Base-by-base conservation (phyloP, 495 filamentous ascomycete species). In the Barbatosphaeria neglecta region DNA sequence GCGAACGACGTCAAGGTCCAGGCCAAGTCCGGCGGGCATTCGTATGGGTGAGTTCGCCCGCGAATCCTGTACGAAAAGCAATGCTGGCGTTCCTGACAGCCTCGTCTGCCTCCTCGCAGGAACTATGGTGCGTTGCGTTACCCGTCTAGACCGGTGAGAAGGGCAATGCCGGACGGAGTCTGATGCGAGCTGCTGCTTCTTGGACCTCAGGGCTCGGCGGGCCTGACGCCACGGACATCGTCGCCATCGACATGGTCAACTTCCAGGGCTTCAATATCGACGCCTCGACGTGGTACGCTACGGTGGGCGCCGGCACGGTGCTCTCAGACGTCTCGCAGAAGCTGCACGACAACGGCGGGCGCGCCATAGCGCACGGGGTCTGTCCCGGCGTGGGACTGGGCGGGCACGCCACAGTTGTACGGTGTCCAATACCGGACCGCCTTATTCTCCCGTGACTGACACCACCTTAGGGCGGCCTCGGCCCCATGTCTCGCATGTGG, bases 11-110 rank as follows among this genome's bases (percentile, higher is more conserved):
- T 78, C 46, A 76, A 78, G 43, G 78, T 86, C 18, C 80, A 82
- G 43, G 66, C 81, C 24, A 74, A 73, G 51, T 74, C 72, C 22
- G 84, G 84, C 23, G 84, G 84, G 1, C 84, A 87, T 52, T 81
- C 75, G n/a, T 86, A 83, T 58, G 79, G 16, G 38, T 22, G 22
- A 6, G 17, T 20, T 10, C 22, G 2, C 18, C 22, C 3, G 9
- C 18, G 17, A 20, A 4, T 13, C 15, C 13, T 18, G 17, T 2
- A 40, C 22, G 38, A 4, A 3, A 20, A 19, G 5, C 6, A 20
- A 22, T 40, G 17, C 38, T n/a, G 22, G 17, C 38, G 7, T 33
- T 15, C 15, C 28, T 33, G 28, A 15, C 28, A 15, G 7, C 28
- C 7, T 33, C 15, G 15, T 15, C 28, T 33, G 15, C 28, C 28